These are phyloP conservation scores for Opeltia flavorubescens DNA, from an alignment of 495 filamentous ascomycete species.

Conservation along the genomic window DNA sequence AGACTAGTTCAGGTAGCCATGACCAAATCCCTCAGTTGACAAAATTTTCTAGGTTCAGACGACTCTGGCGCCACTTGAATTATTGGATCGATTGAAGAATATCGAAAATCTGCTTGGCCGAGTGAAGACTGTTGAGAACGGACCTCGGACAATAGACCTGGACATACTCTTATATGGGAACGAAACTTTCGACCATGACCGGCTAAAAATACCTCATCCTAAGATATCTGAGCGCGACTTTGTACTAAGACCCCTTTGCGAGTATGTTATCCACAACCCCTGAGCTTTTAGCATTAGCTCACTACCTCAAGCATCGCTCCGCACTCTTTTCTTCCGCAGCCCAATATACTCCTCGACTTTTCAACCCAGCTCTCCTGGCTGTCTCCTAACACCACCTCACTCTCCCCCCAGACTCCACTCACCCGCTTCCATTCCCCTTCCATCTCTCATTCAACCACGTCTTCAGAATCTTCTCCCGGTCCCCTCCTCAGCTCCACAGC, in stretches of 20 bases:
- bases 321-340: slow-evolving; percentile 32
- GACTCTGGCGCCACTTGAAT: slow-evolving; percentile 51
- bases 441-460: slow-evolving; percentile 46
- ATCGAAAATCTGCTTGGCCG: slow-evolving; percentile 71
- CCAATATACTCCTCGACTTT: slow-evolving; percentile 21
- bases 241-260: slow-evolving; percentile 76
- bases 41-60: slow-evolving; percentile 67
- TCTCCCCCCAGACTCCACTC: slow-evolving; percentile 59
- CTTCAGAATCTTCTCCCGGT: slow-evolving; percentile 53
- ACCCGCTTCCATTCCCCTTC: slow-evolving; percentile 43
- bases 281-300: background rate
- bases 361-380: slow-evolving; percentile 48
- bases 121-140: slow-evolving; percentile 78
- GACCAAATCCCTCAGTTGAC: background rate
- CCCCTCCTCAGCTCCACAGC: slow-evolving; percentile 48
- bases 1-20: too few relatives aligned
- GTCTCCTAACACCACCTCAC: slow-evolving; percentile 31
- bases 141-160: slow-evolving; percentile 83
- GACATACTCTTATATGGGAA: slow-evolving; percentile 85
- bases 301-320: slow-evolving; percentile 43
- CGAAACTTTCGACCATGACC: slow-evolving; percentile 44
- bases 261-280: slow-evolving; percentile 36
- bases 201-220: slow-evolving; percentile 72
- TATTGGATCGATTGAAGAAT: slow-evolving; percentile 66
- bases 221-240: slow-evolving; percentile 87